Evolutionary conservation across 2,329 filamentous ascomycete genomes (phyloP).

Genomic region (Neofusicoccum laricinum): DNA sequence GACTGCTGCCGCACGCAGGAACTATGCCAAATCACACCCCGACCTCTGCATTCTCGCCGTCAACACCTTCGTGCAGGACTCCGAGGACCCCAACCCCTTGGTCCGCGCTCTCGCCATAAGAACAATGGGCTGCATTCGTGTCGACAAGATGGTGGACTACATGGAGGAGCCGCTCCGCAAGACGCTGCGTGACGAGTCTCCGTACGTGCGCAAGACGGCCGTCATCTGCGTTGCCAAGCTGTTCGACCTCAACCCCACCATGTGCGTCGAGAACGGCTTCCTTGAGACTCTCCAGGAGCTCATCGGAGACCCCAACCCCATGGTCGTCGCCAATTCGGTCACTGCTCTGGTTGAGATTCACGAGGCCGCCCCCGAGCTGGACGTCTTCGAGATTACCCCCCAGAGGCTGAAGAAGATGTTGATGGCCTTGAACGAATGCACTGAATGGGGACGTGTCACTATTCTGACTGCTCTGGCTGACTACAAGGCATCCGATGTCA

Average conservation of each 20-base stretch:
- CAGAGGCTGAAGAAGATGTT: conserved; percentile 89
- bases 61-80: conserved; percentile 98
- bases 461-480: conserved; percentile 87
- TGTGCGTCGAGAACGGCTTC: conserved; percentile 97
- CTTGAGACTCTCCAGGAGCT: conserved; percentile 90
- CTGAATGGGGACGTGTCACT: conserved; percentile 95
- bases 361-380: conserved; percentile 86
- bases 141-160: conserved; percentile 99
- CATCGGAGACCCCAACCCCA: conserved; percentile 96
- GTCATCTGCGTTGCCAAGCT: conserved; percentile 97
- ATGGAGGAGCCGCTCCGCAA: conserved; percentile 98
- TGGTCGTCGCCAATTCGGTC: conserved; percentile 98
- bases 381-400: conserved; percentile 77
- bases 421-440: conserved; percentile 95
- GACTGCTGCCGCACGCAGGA: conserved; percentile 56
- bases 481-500: conserved; percentile 81
- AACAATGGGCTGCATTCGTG: conserved; percentile 97
- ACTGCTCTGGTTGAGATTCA: conserved; percentile 88
- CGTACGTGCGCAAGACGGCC: conserved; percentile 96
- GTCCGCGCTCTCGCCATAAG: conserved; percentile 92
- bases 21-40: conserved; percentile 98
- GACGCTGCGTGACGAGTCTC: conserved; percentile 93
- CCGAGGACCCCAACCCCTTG: conserved; percentile 95
- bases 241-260: conserved; percentile 86
- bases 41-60: conserved; percentile 98